Base-by-base conservation (phyloP, 2,329 filamentous ascomycete species). In the Escovopsis sp. region DNA sequence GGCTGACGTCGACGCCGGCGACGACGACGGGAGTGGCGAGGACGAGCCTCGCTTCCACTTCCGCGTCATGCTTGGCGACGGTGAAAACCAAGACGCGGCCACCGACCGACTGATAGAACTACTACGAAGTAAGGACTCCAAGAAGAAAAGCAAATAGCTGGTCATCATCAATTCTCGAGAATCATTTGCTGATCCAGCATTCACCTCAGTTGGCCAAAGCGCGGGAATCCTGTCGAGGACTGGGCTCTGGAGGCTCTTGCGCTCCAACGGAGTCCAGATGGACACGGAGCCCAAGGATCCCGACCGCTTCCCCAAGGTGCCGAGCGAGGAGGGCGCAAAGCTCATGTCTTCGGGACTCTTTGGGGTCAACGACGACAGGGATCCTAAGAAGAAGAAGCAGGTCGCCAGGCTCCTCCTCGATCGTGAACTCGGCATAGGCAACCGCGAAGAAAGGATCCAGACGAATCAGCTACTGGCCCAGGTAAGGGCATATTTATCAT, bases 271-370 rank as follows among this genome's bases (percentile, higher is more conserved):
- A 17, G 45, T 63, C 3, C 52, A 16, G 17, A 19, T 12, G 11
- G 23, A 33, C 14, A 50, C 51, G 10, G 44, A 43, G 2, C 48
- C 47, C 8, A 62, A 56, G n/a, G 68, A 75, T 39, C 66, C 66
- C 2, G 56, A 75, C 41, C 61, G 72, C 31, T 87, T 87, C 40
- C 84, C 87, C n/a, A 81, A 81, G 46, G 75, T 94, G 0, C 88
- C 88, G 0, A 94, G 79, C 48, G 74, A 81, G 10, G 68, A 74
- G 41, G 88, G 90, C 7, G 65, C 58, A 33, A 72, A 79, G 45
- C 61, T 96, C 41, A 94, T 96, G 86, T 66, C 73, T 27, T 79
- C 77, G 21, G 88, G 88, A 1, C 65, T 63, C 3, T 96, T 94
- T 57, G 88, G 88, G 25, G 65, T 66, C 14, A 79, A 76, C 38